Evolutionary conservation across 345 rosid species (phyloP), one percentile per base, ranked within the genome.

Genomic region (Hypericum androsaemum): DNA sequence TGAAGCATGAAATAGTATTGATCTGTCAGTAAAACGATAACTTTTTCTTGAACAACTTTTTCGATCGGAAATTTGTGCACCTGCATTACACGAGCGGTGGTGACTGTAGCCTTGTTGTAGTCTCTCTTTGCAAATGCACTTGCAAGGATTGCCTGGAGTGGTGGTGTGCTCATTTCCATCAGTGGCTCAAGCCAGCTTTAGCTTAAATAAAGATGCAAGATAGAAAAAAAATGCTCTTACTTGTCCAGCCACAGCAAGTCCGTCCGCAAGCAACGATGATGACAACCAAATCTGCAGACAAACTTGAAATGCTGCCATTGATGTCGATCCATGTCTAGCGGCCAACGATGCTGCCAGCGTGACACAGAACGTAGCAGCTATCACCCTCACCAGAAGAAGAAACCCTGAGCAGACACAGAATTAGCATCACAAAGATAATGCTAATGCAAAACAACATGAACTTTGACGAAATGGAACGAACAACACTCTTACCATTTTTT

Each of bases 261-360:
- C 62, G 56, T 66, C 62, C 11, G 71, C 71, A 53, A 66, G 71
- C 61, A 60, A 45, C 35, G 71, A 66, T 36, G 71, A 49, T 32
- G 71, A 56, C 53, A 50, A 9, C 62, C 61, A 61, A 16, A 55
- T 56, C 58, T 60, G 71, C 60, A 60, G 54, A 58, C 65, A 66
- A 50, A 66, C 61, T 53, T 66, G 65, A 55, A 66, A 66, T 39
- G 65, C 65, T 42, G 65, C 71, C 71, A 66, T 66, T 36, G 71
- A 50, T 12, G 61, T 66, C 6, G 65, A 17, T 44, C 71, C 65
- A 3, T 50, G 53, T 39, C 65, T 60, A 13, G 71, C 61, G 16
- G 71, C 65, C 41, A 60, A 17, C 39, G 71, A 56, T 14, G 71
- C 62, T 50, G 71, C 71, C 61, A 66, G 39, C 16, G 71, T 66